Conservation (phyloP, 2,329 filamentous ascomycete species). For the Fusarium denticulatum region DNA sequence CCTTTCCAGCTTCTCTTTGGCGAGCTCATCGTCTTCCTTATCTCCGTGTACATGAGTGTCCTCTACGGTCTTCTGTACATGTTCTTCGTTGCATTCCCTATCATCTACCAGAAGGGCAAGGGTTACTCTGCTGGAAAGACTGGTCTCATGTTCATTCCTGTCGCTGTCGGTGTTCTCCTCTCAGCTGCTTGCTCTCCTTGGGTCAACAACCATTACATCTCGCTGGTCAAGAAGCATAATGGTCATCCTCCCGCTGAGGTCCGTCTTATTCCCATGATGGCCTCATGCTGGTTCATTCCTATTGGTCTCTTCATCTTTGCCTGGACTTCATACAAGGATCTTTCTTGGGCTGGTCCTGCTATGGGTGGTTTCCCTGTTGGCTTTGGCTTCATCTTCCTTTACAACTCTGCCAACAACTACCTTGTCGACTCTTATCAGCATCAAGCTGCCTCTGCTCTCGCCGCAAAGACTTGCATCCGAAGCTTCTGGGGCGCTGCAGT, state of each 20-base stretch:
- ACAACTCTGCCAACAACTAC: slow-evolving; percentile 82
- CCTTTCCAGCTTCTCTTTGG: slow-evolving; percentile 87
- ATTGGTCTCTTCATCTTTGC: slow-evolving; percentile 68
- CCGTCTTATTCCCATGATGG: slow-evolving; percentile 85
- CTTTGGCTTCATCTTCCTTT: slow-evolving; percentile 85
- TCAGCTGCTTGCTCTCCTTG: slow-evolving; percentile 75
- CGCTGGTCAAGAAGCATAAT: slow-evolving; percentile 67
- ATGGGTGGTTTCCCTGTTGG: slow-evolving; percentile 78
- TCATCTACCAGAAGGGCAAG: slow-evolving; percentile 82
- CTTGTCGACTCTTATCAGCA: slow-evolving; percentile 71
- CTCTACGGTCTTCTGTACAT: slow-evolving; percentile 80
- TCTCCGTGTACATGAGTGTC: slow-evolving; percentile 86
- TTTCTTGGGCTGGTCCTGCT: slow-evolving; percentile 77
- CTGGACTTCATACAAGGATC: slow-evolving; percentile 69
- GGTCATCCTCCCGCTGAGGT: slow-evolving; percentile 81
- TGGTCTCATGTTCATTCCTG: slow-evolving; percentile 87
- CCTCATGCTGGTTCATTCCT: slow-evolving; percentile 76
- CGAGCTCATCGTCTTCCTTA: slow-evolving; percentile 86
- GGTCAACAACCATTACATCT: slow-evolving; percentile 85
- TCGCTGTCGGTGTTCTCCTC: slow-evolving; percentile 77
- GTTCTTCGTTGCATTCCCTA: slow-evolving; percentile 77
- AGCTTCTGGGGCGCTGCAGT: slow-evolving; percentile 82
- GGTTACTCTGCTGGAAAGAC: slow-evolving; percentile 78
- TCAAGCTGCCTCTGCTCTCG: slow-evolving; percentile 83
- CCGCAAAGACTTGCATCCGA: slow-evolving; percentile 82